Base-by-base conservation (phyloP, 2,329 filamentous ascomycete species). In the Teratosphaeria nubilosa region DNA sequence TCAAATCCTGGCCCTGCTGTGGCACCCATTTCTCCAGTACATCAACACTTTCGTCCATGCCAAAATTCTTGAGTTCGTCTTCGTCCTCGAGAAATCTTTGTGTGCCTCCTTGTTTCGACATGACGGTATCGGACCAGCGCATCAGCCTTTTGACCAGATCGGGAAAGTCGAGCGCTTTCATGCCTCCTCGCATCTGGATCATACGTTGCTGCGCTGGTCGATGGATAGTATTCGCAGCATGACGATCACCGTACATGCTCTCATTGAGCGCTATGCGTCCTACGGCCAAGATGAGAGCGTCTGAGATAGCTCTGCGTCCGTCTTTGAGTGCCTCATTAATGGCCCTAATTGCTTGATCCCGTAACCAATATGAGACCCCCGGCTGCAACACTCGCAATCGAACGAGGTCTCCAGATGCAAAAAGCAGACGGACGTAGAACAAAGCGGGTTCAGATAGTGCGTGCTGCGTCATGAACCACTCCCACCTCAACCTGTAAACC, bases 241-340 rank as follows among this genome's bases (percentile, higher is more conserved):
- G 58, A 30, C 64, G 61, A 60, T 71, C 66, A n/a, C 69, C 68
- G 53, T 72, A 71, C 65, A 72, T 65, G 41, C 64, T 64, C 55
- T 72, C 69, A 55, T 71, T 68, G 9, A 70, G 59, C 14, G 69
- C 69, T n/a, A 72, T 70, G 22, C 69, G 68, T 3, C 69, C 68
- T 1, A 70, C 67, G 1, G 68, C 69, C 3, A 70, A 59, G n/a
- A 68, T 61, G 14, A 67, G 51, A 6, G 58, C 60, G 53, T 65
- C 63, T 1, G 59, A 60, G 2, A 52, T 57, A n/a, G 62, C 62
- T 1, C 64, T 60, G 4, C 54, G 53, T 1, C 63, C 62, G 48
- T 67, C 63, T 30, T 48, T 31, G 27, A 67, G 55, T 5, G 65
- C 64, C 27, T 63, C 62, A 48, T 68, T 67, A 58, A 68, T 65